Percentiles rank a stretch among this genome's conserved stretches.
Evolutionary conservation across 352 stramenopile genomes (phyloP).

Genomic region (Aphanomyces astaci): DNA sequence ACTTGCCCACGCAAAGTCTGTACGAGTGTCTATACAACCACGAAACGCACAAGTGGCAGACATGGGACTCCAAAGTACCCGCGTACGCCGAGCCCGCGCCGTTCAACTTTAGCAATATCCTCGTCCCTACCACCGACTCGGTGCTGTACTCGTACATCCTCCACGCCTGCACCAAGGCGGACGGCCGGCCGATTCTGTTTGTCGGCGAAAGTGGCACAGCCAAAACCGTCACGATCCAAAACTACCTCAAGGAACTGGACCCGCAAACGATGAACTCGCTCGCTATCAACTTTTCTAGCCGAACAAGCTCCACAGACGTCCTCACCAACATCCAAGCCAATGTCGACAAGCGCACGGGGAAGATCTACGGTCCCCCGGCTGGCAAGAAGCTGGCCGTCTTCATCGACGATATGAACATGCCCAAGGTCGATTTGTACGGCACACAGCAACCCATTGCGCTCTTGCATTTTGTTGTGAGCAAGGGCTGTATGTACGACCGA

Average conservation of each 20-base stretch:
- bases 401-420: slow-evolving; percentile 96
- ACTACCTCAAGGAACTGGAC: slow-evolving; percentile 83
- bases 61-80: slow-evolving; percentile 79
- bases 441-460: slow-evolving; percentile 94
- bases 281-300: slow-evolving; percentile 90
- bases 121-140: slow-evolving; percentile 92
- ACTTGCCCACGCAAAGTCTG: slow-evolving; percentile 66
- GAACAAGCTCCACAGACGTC: slow-evolving; percentile 89
- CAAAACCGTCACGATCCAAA: slow-evolving; percentile 94
- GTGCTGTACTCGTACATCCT: slow-evolving; percentile 92
- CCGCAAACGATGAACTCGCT: slow-evolving; percentile 57
- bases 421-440: slow-evolving; percentile 92
- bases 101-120: slow-evolving; percentile 93
- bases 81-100: slow-evolving; percentile 87
- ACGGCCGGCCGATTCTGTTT: slow-evolving; percentile 89
- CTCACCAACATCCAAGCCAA: slow-evolving; percentile 93
- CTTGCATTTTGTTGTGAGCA: slow-evolving; percentile 90
- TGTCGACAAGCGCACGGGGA: slow-evolving; percentile 92
- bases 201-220: slow-evolving; percentile 91
- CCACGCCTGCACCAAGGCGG: slow-evolving; percentile 72
- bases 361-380: slow-evolving; percentile 89
- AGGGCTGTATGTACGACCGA: slow-evolving; percentile 89
- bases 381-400: slow-evolving; percentile 94
- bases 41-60: slow-evolving; percentile 85
- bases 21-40: slow-evolving; percentile 89